Base-by-base conservation (phyloP, 2,329 filamentous ascomycete genomes). In the Hymenoscyphus fraxineus region DNA sequence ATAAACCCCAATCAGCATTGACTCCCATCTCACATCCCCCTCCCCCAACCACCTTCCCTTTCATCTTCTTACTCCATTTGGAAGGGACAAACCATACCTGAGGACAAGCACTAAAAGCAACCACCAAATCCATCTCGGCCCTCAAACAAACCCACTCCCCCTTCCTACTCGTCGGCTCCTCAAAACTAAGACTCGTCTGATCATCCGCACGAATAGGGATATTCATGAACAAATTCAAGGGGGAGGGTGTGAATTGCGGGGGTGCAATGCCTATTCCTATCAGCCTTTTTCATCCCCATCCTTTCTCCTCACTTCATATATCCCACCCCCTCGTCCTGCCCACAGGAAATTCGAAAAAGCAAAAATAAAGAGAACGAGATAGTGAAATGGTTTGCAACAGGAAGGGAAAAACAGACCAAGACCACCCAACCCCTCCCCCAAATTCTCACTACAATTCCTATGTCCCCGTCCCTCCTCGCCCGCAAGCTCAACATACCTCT, bases 181-280 rank as follows among this genome's bases (percentile, higher is more conserved):
- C 70, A 22, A 70, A 71, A 16, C 65, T 67, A 32, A 71, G 40
- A 4, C 60, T 69, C 5, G 66, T 66, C 39, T 60, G 61, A 58
- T 71, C 68, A 39, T 68, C 32, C 27, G 22, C 65, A 59, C 67
- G 68, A 27, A 71, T 67, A 5, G 70, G 70, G n/a, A 71, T 71
- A 62, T 71, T 71, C 68, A 71, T 71, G 60, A 70, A 71, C 10
- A 71, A 62, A 56, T 71, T 71, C 3, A 71, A 62, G 6, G 68
- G 70, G 0, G 66, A 68, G 5, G 70, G 70, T 16, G 70, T 69
- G 58, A 71, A 71, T 40, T 68, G 66, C 6, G 67, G 69, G 1
- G 67, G 58, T 39, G 66, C 63, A 59, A 71, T 63, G 15, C 67
- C 69, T 70, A 27, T 27, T 27, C 2, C 27, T 3, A 27, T 27